A percentile compares a stretch with the other conserved stretches of the same genome.
phyloP scores from a whole-genome alignment of 1,139 yeast genomes.

The Suhomyces anneliseae region DNA sequence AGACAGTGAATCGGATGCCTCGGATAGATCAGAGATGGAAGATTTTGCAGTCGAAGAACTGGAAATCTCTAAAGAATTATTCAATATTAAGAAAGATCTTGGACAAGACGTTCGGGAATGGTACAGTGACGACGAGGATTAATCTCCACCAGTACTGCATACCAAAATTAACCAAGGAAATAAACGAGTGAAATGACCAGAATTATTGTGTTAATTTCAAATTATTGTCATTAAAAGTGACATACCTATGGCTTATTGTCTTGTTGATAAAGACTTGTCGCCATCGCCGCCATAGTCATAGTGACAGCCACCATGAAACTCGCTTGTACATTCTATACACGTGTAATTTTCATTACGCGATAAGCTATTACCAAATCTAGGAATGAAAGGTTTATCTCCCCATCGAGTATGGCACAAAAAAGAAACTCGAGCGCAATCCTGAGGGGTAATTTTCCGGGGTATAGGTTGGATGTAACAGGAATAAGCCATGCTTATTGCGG shows the following conservation, averaged over 20 bases:
- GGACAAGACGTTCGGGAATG: constrained; percentile 14
- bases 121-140: constrained; percentile 17
- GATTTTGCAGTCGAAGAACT: constrained; percentile 8
- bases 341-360: neutral
- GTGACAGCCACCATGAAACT: neutral
- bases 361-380: neutral
- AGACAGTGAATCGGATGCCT: constrained; percentile 10
- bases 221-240: too few relatives aligned
- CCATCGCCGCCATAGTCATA: neutral
- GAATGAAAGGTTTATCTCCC: neutral
- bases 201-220: too few relatives aligned
- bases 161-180: too few relatives aligned
- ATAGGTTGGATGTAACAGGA: neutral
- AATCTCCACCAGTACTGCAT: too few relatives aligned
- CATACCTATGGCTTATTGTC: too few relatives aligned
- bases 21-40: constrained; percentile 16
- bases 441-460: neutral
- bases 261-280: neutral
- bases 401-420: neutral
- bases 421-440: neutral
- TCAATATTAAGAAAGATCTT: constrained; percentile 15
- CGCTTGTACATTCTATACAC: neutral
- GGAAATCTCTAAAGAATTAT: constrained; percentile 13
- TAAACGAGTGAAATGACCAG: too few relatives aligned
- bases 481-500: neutral